These are phyloP conservation scores for Nasturtium officinale DNA, from an alignment of 345 rosid genomes.

Conservation along the genomic window DNA sequence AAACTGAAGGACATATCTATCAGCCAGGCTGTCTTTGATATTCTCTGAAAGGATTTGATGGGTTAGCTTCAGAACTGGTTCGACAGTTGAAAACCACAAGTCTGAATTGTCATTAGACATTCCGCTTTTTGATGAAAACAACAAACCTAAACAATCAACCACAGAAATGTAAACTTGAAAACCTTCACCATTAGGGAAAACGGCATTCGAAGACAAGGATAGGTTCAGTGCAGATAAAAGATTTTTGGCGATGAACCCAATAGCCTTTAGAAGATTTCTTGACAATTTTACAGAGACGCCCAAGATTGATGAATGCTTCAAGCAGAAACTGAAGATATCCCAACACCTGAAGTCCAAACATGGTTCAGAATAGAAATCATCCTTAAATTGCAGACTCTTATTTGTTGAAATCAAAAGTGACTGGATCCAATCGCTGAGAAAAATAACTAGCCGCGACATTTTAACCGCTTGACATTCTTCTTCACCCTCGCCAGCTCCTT, in stretches of 20 bases:
- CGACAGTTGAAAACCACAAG: slow-evolving; percentile 64
- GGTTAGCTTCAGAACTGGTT: slow-evolving; percentile 58
- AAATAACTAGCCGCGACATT: slow-evolving; percentile 56
- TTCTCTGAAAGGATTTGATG: slow-evolving; percentile 47
- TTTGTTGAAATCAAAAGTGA: slow-evolving; percentile 54
- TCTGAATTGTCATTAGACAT: slow-evolving; percentile 68
- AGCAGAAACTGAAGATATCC: slow-evolving; percentile 72
- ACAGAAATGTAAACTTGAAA: slow-evolving; percentile 52
- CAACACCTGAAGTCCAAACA: slow-evolving; percentile 80
- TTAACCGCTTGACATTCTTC: slow-evolving; percentile 66
- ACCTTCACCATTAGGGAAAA: slow-evolving; percentile 45
- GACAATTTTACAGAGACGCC: slow-evolving; percentile 60
- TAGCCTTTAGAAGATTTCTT: slow-evolving; percentile 58
- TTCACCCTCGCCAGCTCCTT: slow-evolving; percentile 43
- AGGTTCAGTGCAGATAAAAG: slow-evolving; percentile 44
- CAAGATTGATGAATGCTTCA: slow-evolving; percentile 60
- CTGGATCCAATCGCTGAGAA: slow-evolving; percentile 80
- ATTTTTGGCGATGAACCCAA: slow-evolving; percentile 50
- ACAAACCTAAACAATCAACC: slow-evolving; percentile 61
- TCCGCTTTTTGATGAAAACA: slow-evolving; percentile 62
- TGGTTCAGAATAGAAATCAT: slow-evolving; percentile 36
- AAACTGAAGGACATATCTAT: slow-evolving; percentile 53
- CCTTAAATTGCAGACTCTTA: slow-evolving; percentile 46
- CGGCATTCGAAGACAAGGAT: slow-evolving; percentile 34
- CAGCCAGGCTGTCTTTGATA: slow-evolving; percentile 46